Evolutionary conservation across 768 basidiomycete species (phyloP).

Genomic region (Russula emetica): DNA sequence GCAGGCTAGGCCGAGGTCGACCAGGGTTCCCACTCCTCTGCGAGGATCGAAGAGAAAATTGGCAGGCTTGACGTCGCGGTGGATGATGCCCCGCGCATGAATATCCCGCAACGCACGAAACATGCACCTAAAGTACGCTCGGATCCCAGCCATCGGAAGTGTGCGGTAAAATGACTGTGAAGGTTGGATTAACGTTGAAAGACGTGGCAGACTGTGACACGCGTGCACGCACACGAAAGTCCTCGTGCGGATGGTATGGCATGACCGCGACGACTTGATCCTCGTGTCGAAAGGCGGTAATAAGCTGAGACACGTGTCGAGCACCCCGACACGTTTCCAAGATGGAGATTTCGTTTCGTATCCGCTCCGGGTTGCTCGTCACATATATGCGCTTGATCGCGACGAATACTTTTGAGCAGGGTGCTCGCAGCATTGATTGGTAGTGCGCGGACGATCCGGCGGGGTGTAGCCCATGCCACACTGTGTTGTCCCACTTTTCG

Average conservation of each 20-base stretch:
- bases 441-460: slow-evolving; percentile 60
- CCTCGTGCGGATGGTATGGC: slow-evolving; percentile 89
- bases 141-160: slow-evolving; percentile 72
- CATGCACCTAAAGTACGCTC: slow-evolving; percentile 85
- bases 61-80: slow-evolving; percentile 96
- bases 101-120: slow-evolving; percentile 87
- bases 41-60: slow-evolving; percentile 92
- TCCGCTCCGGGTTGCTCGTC: slow-evolving; percentile 88
- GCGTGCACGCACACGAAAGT: slow-evolving; percentile 75
- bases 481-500: slow-evolving; percentile 67
- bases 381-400: slow-evolving; percentile 97
- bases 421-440: slow-evolving; percentile 46
- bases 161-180: slow-evolving; percentile 71
- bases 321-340: slow-evolving; percentile 82
- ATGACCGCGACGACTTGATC: slow-evolving; percentile 94
- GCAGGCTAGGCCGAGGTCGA: slow-evolving; percentile 94
- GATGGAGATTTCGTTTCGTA: slow-evolving; percentile 88
- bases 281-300: slow-evolving; percentile 85
- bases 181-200: slow-evolving; percentile 21
- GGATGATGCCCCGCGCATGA: slow-evolving; percentile 81
- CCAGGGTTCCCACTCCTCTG: slow-evolving; percentile 78
- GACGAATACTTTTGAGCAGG: slow-evolving; percentile 63
- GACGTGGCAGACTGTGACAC: not conserved
- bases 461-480: slow-evolving; percentile 68
- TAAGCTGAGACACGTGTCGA: slow-evolving; percentile 86